A percentile compares a stretch with the other conserved stretches of the same genome.
Evolutionary conservation across 225 moss, liverwort and hornwort genomes (phyloP).

Genomic region (Antitrichia curtipendula): DNA sequence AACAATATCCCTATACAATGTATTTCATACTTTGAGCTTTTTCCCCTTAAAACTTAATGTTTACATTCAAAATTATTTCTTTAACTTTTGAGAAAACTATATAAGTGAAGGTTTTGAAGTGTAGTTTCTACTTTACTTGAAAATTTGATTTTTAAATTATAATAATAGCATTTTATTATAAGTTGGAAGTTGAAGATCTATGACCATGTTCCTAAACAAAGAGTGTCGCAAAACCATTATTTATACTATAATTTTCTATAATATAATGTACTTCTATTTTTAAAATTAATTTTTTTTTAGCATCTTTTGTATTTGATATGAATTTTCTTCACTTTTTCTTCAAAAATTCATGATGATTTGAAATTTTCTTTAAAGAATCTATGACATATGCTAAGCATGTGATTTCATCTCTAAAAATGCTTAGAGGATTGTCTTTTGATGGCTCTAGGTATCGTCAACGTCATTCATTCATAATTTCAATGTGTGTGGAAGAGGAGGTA

Average conservation of each 20-base stretch:
- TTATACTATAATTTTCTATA: too few relatives aligned
- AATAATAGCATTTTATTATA: not conserved
- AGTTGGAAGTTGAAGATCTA: not conserved
- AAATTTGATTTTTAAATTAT: not conserved
- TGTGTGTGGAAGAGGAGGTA: too few relatives aligned
- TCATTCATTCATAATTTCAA: too few relatives aligned
- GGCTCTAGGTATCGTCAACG: too few relatives aligned
- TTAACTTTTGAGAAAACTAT: too few relatives aligned
- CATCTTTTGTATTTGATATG: not conserved
- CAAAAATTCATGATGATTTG: not conserved
- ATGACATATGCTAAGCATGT: not conserved
- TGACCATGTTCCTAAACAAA: not conserved
- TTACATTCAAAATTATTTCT: not conserved
- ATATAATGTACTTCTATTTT: too few relatives aligned
- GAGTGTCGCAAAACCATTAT: too few relatives aligned
- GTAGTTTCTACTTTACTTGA: not conserved
- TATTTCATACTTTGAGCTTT: not conserved
- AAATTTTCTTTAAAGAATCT: not conserved
- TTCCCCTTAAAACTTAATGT: not conserved
- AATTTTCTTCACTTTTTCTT: not conserved
- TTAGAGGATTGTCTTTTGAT: too few relatives aligned
- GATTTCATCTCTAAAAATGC: not conserved
- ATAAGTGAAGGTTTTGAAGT: not conserved
- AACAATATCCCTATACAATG: accelerated
- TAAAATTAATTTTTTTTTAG: too few relatives aligned